Conservation (phyloP, 257 asterid species). For the Penstemon barbatus region DNA sequence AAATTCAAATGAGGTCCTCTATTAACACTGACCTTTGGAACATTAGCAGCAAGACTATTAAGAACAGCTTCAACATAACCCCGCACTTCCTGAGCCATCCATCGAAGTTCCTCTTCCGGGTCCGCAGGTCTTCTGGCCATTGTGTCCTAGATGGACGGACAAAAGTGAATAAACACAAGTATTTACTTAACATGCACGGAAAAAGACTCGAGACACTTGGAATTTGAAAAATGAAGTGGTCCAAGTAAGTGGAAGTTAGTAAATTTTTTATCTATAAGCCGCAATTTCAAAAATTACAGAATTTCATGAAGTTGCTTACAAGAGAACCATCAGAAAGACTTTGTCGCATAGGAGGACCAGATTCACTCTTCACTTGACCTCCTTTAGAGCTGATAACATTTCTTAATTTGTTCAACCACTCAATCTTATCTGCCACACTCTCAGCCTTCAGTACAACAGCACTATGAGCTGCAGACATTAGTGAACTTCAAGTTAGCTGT, state of each 20-base stretch:
- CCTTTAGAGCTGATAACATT: constrained; percentile 69
- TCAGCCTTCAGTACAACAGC: constrained; percentile 75
- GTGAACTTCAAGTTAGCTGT: constrained; percentile 12
- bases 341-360: constrained; percentile 58
- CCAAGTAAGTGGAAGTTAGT: constrained; percentile 4
- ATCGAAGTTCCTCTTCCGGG: constrained; percentile 95
- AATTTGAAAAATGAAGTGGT: constrained; percentile 8
- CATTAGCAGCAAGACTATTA: constrained; percentile 93
- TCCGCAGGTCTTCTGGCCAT: constrained; percentile 86
- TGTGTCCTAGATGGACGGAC: constrained; percentile 55
- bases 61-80: constrained; percentile 97
- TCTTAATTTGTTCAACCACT: constrained; percentile 63
- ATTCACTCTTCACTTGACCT: constrained; percentile 70
- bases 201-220: neutral
- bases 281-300: constrained; percentile 11
- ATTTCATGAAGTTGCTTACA: constrained; percentile 44
- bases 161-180: constrained; percentile 9
- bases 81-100: constrained; percentile 99
- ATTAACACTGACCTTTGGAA: constrained; percentile 68
- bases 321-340: constrained; percentile 80
- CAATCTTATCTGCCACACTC: constrained; percentile 60
- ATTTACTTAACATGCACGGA: neutral
- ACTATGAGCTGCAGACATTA: constrained; percentile 62
- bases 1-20: constrained; percentile 9
- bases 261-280: neutral